Evolutionary conservation across 768 basidiomycete species (phyloP), one percentile per base, ranked within the genome.

Genomic region (Cystobasidium ongulense): DNA sequence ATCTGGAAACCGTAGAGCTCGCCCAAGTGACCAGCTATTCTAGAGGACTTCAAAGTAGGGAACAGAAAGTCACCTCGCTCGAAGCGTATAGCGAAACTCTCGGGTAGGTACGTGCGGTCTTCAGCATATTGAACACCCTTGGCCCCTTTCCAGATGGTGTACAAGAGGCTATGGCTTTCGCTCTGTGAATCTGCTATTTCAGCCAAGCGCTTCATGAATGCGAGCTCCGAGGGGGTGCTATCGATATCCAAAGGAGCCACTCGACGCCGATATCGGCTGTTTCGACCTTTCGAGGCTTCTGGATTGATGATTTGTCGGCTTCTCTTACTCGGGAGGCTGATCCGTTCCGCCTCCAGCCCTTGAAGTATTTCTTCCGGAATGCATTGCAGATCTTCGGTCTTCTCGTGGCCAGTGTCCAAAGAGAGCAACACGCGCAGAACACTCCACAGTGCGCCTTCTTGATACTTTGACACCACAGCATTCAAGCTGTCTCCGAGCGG

Each of bases 41-140:
- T 50, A 3, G 29, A 50, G 7, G 23, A 41, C 29, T 52, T 67
- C 21, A 67, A 29, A 27, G 65, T 46, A 3, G 65, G 65, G 29
- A 67, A 67, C 43, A 67, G 65, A 50, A 67, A 52, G 7, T 46
- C 41, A 1, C 65, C 36, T 27, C 65, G n/a, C 18, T 67, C 65
- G 23, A 67, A 50, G 8, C 65, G n/a, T 11, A 52, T 50, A 7
- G 65, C 65, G 43, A 67, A 67, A 43, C 63, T 64, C 27, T 36
- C 13, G 15, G 65, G 50, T 25, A 67, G 7, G 18, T 39, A 29
- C 27, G 4, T 1, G 18, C 7, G 7, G 23, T 46, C 65, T 25
- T 10, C 36, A 52, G 43, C 13, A 53, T 67, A 53, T 7, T 11
- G 15, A 50, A 21, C 8, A 4, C 46, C 46, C n/a, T 46, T 53